Conservation (phyloP, 2,329 filamentous ascomycete species). For the Blastomyces emzantsi region DNA sequence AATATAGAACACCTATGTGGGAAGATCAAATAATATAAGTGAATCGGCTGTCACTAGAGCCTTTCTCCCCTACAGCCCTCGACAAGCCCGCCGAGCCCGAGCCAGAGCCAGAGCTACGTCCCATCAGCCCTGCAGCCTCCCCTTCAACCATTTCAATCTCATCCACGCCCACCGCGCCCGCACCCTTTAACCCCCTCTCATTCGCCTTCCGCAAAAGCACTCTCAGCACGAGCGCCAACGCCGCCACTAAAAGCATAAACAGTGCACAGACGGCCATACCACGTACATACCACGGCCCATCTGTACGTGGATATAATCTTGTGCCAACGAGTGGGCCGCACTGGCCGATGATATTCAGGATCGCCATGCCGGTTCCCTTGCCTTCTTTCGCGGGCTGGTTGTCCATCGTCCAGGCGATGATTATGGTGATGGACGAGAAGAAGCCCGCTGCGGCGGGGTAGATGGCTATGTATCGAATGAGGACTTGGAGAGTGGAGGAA, state of each 20-base stretch:
- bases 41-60: constrained; percentile 7
- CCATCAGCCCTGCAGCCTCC: constrained; percentile 15
- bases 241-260: constrained; percentile 54
- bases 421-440: constrained; percentile 73
- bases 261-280: constrained; percentile 56
- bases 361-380: constrained; percentile 66
- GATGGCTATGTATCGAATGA: constrained; percentile 59
- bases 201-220: constrained; percentile 48
- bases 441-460: constrained; percentile 74
- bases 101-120: constrained; percentile 7
- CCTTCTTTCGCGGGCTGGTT: constrained; percentile 63
- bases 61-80: constrained; percentile 9
- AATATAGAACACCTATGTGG: not conserved
- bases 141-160: constrained; percentile 15
- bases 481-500: constrained; percentile 26
- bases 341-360: constrained; percentile 75
- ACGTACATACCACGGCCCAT: constrained; percentile 52
- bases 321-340: constrained; percentile 65
- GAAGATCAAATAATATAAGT: constrained; percentile 15
- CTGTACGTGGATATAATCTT: constrained; percentile 50
- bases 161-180: constrained; percentile 11
- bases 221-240: constrained; percentile 47
- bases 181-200: constrained; percentile 35
- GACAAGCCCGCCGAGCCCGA: not conserved
- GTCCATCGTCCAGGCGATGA: constrained; percentile 83